phyloP scores from a whole-genome alignment of 257 asterid species.

The Lycium barbarum region DNA sequence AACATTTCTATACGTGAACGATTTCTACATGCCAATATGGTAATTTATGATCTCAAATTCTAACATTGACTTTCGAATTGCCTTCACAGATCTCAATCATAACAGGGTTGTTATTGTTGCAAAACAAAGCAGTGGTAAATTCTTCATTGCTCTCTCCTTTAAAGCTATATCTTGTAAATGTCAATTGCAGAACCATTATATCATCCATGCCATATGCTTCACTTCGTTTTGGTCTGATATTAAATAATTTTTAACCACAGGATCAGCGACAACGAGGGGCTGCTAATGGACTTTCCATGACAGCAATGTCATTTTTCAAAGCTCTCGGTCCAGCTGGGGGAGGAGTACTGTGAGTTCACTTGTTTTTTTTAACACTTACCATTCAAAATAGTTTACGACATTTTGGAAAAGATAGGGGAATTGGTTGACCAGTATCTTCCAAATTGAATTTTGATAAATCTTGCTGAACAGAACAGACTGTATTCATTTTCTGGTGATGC shows the following conservation, averaged over 20 bases:
- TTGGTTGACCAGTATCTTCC: not conserved
- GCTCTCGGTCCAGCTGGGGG: conserved; percentile 88
- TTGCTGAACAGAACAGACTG: not conserved
- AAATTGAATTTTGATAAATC: not conserved
- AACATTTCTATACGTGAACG: not conserved
- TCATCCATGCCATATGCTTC: not conserved
- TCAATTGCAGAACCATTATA: not conserved
- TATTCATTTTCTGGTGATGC: not conserved
- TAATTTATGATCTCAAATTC: not conserved
- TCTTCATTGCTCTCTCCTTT: not conserved
- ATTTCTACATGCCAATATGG: not conserved
- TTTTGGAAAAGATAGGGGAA: not conserved
- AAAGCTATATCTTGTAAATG: not conserved
- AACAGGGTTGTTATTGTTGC: conserved; percentile 78
- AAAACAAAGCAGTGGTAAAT: conserved; percentile 83
- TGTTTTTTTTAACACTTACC: not conserved
- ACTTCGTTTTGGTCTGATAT: not conserved
- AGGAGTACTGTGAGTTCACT: conserved; percentile 74
- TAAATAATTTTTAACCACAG: conserved; percentile 38
- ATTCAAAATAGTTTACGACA: not conserved
- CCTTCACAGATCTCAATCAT: conserved; percentile 76
- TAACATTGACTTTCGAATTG: conserved; percentile 29
- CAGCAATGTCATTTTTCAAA: conserved; percentile 85
- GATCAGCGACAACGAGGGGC: conserved; percentile 78
- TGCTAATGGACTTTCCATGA: conserved; percentile 90